Evolutionary conservation across 192 early-diverging fungal species (phyloP).

Genomic region (Spinellus fusiger): DNA sequence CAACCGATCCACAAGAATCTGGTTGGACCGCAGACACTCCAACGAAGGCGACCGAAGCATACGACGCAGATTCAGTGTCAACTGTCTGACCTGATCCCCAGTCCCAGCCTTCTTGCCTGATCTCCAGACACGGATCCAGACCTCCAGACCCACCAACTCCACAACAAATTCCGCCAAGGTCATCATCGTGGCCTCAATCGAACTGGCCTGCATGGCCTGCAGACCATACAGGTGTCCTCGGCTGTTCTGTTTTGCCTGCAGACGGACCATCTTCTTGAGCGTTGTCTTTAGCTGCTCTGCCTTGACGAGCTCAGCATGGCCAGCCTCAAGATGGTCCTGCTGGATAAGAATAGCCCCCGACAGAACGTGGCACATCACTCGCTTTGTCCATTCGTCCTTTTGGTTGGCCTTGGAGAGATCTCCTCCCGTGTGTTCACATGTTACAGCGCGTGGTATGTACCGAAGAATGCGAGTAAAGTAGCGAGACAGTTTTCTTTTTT

Average conservation of each 20-base stretch:
- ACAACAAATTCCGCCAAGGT: constrained; percentile 23
- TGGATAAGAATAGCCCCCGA: constrained; percentile 1
- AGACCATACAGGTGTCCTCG: background rate
- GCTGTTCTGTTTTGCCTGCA: background rate
- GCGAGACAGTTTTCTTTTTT: background rate
- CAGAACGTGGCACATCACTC: background rate
- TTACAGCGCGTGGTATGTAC: background rate
- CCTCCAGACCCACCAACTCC: constrained; percentile 7
- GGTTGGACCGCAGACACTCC: background rate
- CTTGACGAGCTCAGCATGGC: constrained; percentile 1
- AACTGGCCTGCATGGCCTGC: background rate
- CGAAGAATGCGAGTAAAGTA: background rate
- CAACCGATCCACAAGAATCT: constrained; percentile 4
- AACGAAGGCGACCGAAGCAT: constrained; percentile 5
- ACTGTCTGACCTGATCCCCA: constrained; percentile 5
- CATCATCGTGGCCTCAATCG: constrained; percentile 7
- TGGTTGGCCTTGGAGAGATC: background rate
- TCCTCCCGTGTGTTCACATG: background rate
- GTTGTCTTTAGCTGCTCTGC: background rate
- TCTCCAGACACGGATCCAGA: constrained; percentile 16
- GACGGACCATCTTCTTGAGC: background rate
- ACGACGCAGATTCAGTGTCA: background rate
- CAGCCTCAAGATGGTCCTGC: background rate
- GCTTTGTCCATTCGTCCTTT: constrained; percentile 1
- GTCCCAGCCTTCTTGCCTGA: background rate